Base-by-base conservation (phyloP, 108 stramenopile genomes). In the Fistulifera solaris region DNA sequence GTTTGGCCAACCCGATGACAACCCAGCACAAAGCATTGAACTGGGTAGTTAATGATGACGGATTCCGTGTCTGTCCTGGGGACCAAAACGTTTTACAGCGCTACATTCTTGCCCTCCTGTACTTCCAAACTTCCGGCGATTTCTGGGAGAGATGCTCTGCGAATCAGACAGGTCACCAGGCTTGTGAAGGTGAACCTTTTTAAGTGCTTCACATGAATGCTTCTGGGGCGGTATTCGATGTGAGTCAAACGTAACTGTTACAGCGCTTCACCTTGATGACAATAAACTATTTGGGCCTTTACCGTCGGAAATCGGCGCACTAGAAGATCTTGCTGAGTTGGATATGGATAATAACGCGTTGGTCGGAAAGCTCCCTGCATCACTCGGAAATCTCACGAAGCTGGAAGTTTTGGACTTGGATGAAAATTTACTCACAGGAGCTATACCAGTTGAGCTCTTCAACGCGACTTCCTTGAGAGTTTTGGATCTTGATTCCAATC, bases 21-120 rank as follows among this genome's bases (percentile, higher is more conserved):
- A 66, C 70, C 0, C 85, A 87, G 56, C 40, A 56, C 16, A 35
- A 61, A 16, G 85, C 85, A 12, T 66, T 80, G 16, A 35, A 67
- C 7, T 86, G 85, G 85, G 28, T 86, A 19, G 53, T 78, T 7
- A 53, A 68, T 27, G 62, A 65, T 0, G 85, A 86, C 68, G 15
- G 27, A 0, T 44, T 57, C 0, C 40, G 63, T 51, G 44, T 77
- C 26, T 81, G 80, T 28, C 80, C 83, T 2, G 54, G 63, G n/a
- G 62, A 76, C 3, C 40, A 42, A 21, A 27, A 68, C 52, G 40
- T 67, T 16, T 56, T 75, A 1, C 48, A 50, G 42, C 65, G 78
- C 18, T 79, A 79, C 49, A 54, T 68, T 35, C 43, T 79, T 41
- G 67, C 70, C 11, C 22, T 72, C 4, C 44, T 79, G 12, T 79